These are phyloP conservation scores for Plenodomus tracheiphilus DNA, from an alignment of 2,329 filamentous ascomycete genomes.

Conservation along the genomic window DNA sequence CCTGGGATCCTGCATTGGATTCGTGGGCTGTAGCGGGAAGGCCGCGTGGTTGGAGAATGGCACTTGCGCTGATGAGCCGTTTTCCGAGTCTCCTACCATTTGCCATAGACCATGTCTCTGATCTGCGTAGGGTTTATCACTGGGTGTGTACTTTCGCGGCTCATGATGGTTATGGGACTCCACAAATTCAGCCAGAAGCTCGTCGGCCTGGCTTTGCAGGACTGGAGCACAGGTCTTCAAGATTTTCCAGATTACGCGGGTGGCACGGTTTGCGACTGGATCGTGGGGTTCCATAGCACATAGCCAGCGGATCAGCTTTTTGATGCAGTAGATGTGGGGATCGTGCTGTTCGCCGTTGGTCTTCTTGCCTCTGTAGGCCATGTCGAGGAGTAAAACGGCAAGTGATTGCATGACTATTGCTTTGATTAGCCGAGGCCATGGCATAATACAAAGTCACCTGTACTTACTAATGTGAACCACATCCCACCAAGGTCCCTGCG, in stretches of 20 bases:
- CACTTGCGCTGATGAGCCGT: not conserved
- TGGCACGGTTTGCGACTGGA: slow-evolving; percentile 37
- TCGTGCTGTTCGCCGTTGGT: slow-evolving; percentile 22
- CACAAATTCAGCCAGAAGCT: slow-evolving; percentile 9
- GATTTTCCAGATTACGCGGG: slow-evolving; percentile 19
- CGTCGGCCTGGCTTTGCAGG: slow-evolving; percentile 15
- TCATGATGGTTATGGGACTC: not conserved
- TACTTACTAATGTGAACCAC: slow-evolving; percentile 39
- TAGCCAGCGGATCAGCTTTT: slow-evolving; percentile 42
- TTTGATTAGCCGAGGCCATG: not conserved
- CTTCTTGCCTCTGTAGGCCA: slow-evolving; percentile 36
- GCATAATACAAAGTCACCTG: not conserved
- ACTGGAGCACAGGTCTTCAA: slow-evolving; percentile 15
- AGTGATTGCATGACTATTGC: slow-evolving; percentile 43
- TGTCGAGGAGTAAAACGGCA: slow-evolving; percentile 43
- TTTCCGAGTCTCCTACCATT: not conserved
- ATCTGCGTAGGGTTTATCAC: not conserved
- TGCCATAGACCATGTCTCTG: not conserved
- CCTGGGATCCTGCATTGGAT: not conserved
- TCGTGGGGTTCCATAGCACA: slow-evolving; percentile 33
- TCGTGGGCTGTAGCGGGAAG: not conserved
- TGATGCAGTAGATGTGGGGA: slow-evolving; percentile 31
- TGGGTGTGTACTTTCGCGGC: not conserved
- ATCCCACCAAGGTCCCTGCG: slow-evolving; percentile 47
- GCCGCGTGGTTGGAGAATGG: not conserved